Evolutionary conservation across 257 asterid species (phyloP).

Genomic region (Primulina tabacum): DNA sequence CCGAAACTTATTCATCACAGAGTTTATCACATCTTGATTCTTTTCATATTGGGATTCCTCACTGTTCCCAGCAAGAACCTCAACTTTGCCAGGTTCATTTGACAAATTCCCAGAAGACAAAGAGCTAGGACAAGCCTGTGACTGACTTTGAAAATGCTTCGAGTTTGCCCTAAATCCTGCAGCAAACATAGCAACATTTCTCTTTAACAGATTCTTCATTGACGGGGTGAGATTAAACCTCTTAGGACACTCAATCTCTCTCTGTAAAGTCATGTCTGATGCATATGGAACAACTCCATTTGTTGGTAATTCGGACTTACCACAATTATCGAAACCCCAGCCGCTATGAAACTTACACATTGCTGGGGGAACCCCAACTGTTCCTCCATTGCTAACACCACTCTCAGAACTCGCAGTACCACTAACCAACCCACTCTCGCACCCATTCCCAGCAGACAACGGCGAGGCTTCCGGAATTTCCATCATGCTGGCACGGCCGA

Average conservation of each 20-base stretch:
- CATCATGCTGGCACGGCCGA: slow-evolving; percentile 85
- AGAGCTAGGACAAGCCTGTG: slow-evolving; percentile 57
- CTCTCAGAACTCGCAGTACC: slow-evolving; percentile 36
- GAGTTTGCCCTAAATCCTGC: slow-evolving; percentile 85
- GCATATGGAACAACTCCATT: slow-evolving; percentile 53
- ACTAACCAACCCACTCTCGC: slow-evolving; percentile 33
- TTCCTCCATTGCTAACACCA: slow-evolving; percentile 47
- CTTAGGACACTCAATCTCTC: slow-evolving; percentile 87
- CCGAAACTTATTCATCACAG: slow-evolving; percentile 73
- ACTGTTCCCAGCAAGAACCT: slow-evolving; percentile 32
- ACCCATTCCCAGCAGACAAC: slow-evolving; percentile 38
- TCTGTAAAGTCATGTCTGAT: slow-evolving; percentile 60
- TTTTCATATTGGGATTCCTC: slow-evolving; percentile 52
- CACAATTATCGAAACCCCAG: slow-evolving; percentile 80
- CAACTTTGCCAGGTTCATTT: slow-evolving; percentile 30
- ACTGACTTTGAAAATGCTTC: slow-evolving; percentile 51
- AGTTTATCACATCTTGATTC: slow-evolving; percentile 72
- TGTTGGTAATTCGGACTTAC: slow-evolving; percentile 58
- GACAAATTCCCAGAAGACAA: slow-evolving; percentile 45
- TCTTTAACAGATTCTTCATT: slow-evolving; percentile 76
- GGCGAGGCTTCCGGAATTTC: slow-evolving; percentile 63
- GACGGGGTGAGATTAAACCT: slow-evolving; percentile 87
- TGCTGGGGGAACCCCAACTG: slow-evolving; percentile 69
- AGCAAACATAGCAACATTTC: slow-evolving; percentile 88
- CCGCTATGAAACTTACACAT: slow-evolving; percentile 85